Percentiles rank a stretch among this genome's conserved stretches.
These are phyloP conservation scores for Citrus glauca DNA, from an alignment of 345 rosid species.

Conservation along the genomic window DNA sequence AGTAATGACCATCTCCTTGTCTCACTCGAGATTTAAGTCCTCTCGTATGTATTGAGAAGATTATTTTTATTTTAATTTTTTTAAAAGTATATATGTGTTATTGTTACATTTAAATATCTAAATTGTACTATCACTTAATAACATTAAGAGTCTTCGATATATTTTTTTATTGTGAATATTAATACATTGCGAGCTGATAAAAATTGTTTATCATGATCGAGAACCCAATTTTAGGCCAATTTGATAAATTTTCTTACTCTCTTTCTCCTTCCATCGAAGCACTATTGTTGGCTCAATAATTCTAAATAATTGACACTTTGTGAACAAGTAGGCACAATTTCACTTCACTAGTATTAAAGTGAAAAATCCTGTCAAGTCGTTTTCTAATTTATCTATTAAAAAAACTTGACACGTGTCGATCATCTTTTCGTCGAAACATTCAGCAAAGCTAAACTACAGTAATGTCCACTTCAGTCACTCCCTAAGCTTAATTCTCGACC, in stretches of 20 bases:
- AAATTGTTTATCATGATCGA: too few species aligned
- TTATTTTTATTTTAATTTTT: too few species aligned
- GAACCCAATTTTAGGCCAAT: too few species aligned
- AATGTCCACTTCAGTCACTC: not conserved
- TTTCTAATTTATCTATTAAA: not conserved
- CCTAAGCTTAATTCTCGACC: not conserved
- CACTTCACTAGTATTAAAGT: not conserved
- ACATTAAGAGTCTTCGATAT: too few species aligned
- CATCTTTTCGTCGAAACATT: not conserved
- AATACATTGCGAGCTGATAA: too few species aligned
- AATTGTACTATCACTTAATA: too few species aligned
- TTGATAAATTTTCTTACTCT: not conserved
- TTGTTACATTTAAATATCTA: too few species aligned
- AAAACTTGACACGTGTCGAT: not conserved
- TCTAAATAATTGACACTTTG: not conserved
- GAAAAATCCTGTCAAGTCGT: not conserved
- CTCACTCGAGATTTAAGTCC: too few species aligned
- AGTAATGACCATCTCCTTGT: too few species aligned
- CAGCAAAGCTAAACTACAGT: not conserved
- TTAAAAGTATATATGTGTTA: too few species aligned
- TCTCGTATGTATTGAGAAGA: too few species aligned
- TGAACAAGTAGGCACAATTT: not conserved
- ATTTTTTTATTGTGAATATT: too few species aligned
- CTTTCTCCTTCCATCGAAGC: not conserved
- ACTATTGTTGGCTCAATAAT: not conserved